A percentile compares a stretch with the other conserved stretches of the same genome.
phyloP scores from a whole-genome alignment of 768 basidiomycete species.

The Porpolomopsis calyptriformis region DNA sequence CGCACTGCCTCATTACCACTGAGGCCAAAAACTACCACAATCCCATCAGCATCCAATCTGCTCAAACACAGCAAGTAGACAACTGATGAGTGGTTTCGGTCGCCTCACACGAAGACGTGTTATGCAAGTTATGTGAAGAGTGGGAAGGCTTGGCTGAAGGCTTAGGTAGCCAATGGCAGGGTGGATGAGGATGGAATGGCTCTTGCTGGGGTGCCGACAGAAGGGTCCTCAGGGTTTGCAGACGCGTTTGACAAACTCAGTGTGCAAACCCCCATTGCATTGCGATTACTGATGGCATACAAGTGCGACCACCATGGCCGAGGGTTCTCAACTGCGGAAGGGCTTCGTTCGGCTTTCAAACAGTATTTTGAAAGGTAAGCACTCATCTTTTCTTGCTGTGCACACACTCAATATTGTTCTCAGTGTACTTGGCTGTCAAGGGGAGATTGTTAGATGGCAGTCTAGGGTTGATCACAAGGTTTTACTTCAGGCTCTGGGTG shows the following conservation, averaged over 20 bases:
- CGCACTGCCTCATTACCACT: neutral
- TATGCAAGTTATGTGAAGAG: constrained; percentile 15
- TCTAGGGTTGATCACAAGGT: too few species aligned
- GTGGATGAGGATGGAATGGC: neutral
- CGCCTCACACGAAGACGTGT: constrained; percentile 10
- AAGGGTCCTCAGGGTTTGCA: too few species aligned
- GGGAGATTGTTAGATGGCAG: too few species aligned
- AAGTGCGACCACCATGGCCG: constrained; percentile 13
- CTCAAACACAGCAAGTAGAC: constrained; percentile 12
- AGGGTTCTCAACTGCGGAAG: constrained; percentile 12
- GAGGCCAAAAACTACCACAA: constrained; percentile 1
- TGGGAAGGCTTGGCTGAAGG: constrained; percentile 10
- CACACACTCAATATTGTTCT: too few species aligned
- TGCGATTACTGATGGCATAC: constrained; percentile 12
- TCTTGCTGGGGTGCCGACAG: too few species aligned
- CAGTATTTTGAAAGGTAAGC: constrained; percentile 13
- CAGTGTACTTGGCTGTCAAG: constrained; percentile 12
- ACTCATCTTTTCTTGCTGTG: neutral
- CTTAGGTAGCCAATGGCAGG: neutral
- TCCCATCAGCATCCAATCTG: constrained; percentile 11
- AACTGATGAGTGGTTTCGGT: constrained; percentile 15
- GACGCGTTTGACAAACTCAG: constrained; percentile 11
- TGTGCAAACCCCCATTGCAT: constrained; percentile 9
- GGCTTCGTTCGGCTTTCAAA: constrained; percentile 12
- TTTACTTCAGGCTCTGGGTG: too few species aligned